A percentile compares a stretch with the other conserved stretches of the same genome.
These are phyloP conservation scores for Mesotaenium endlicherianum DNA, from an alignment of 139 green algal genomes.

Conservation along the genomic window DNA sequence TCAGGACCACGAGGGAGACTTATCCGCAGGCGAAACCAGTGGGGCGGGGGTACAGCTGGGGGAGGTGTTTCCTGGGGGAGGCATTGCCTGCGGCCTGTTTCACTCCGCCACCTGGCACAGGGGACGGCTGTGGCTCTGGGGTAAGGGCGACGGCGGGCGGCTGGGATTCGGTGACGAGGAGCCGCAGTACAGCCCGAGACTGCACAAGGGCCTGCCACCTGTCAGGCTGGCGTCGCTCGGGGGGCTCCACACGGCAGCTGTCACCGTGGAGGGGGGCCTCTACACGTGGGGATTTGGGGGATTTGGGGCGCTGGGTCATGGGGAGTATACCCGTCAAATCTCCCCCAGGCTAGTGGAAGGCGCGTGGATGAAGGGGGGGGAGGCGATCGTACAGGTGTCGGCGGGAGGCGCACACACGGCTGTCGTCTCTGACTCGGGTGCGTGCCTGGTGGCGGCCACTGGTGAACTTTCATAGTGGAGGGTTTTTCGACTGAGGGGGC, in stretches of 20 bases:
- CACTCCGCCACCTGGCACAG: not conserved
- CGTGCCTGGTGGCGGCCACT: too few species aligned
- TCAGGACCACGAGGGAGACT: not conserved
- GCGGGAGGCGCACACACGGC: conserved; percentile 1
- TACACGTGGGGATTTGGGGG: conserved; percentile 32
- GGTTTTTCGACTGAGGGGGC: too few species aligned
- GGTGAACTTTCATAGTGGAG: too few species aligned
- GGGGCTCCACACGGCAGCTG: conserved; percentile 1
- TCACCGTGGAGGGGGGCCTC: conserved; percentile 1
- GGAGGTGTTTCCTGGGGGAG: not conserved
- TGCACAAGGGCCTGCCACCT: not conserved
- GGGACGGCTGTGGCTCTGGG: conserved; percentile 10
- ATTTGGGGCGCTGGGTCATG: conserved; percentile 25
- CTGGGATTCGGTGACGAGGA: conserved; percentile 12
- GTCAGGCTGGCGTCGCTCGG: not conserved
- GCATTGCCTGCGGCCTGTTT: conserved; percentile 10
- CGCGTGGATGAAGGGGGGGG: not conserved
- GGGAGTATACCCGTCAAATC: not conserved
- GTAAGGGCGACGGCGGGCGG: conserved; percentile 18
- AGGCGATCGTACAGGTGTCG: not conserved
- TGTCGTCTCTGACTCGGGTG: not conserved
- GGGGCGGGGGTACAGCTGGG: not conserved
- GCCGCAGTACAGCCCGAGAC: not conserved
- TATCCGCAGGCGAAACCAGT: not conserved
- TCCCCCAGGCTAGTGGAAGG: not conserved